Evolutionary conservation across 2,329 filamentous ascomycete genomes (phyloP), one percentile per base, ranked within the genome.

Genomic region (Penicillium sp.): DNA sequence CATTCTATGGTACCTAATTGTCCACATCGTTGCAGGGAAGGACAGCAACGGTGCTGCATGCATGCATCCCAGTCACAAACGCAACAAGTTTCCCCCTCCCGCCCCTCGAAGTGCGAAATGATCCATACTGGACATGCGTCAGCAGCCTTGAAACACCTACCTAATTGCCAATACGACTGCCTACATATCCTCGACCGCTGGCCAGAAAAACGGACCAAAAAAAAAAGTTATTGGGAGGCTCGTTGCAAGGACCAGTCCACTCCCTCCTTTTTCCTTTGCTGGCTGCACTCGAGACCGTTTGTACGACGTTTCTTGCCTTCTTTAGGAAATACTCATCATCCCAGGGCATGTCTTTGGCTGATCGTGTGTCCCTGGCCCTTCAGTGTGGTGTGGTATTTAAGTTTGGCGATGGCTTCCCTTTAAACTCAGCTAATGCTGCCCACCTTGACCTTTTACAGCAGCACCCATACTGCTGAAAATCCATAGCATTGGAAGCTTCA

Each of bases 11-110:
- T 56, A 45, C 52, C 52, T 57, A 47, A 45, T 56, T 46, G 31
- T 50, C 30, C 17, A 41, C 31, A 53, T 56, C 51, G 46, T 50
- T 31, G 54, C 45, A 47, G 31, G 54, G 60, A 58, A 44, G 54
- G 54, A 57, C 60, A 62, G 58, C 54, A 62, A 62, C 60, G 60
- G 60, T 23, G 55, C 60, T 62, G 55, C 60, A 62, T 62, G 55
- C 60, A 62, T 62, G 60, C 54, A 62, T 58, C 60, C 60, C 60
- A 55, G 60, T 62, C 60, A 48, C 60, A 62, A 62, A 58, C 60
- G 55, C 60, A 62, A 62, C 49, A 53, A 52, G 48, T 35, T 56
- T 50, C 46, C 23, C 45, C 35, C 53, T 62, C 31, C 53, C 55
- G 45, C 49, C 44, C 53, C 55, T 56, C 60, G 45, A 57, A 49